phyloP scores from a whole-genome alignment of 345 rosid species.

The Populus ilicifolia region DNA sequence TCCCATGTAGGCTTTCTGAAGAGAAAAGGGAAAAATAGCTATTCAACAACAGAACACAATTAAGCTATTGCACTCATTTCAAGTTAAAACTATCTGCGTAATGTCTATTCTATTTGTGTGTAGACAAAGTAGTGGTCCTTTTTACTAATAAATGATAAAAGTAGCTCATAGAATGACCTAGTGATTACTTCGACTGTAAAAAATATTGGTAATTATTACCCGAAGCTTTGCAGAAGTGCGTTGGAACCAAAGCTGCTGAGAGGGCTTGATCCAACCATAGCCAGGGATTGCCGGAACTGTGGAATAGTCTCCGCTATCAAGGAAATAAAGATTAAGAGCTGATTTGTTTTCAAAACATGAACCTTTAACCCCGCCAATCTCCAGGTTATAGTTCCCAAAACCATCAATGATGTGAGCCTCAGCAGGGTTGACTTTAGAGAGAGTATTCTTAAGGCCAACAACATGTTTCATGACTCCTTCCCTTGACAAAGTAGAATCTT shows the following conservation, averaged over 20 bases:
- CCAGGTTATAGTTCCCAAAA: slow-evolving; percentile 87
- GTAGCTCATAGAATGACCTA: not conserved
- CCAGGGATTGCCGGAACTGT: slow-evolving; percentile 52
- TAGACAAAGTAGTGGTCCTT: not conserved
- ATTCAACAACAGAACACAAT: not conserved
- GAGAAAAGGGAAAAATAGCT: not conserved
- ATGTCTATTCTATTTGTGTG: not conserved
- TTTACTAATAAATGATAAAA: not conserved
- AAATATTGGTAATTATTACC: slow-evolving; percentile 32
- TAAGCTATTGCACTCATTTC: not conserved
- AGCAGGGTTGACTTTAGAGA: slow-evolving; percentile 66
- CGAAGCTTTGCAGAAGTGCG: slow-evolving; percentile 60
- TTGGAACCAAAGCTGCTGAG: slow-evolving; percentile 86
- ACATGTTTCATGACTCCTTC: slow-evolving; percentile 80
- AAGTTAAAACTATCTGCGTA: not conserved
- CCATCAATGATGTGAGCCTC: slow-evolving; percentile 59
- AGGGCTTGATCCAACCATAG: slow-evolving; percentile 83
- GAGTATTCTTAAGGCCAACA: slow-evolving; percentile 51
- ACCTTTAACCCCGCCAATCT: slow-evolving; percentile 64
- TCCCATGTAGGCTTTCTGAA: slow-evolving; percentile 57
- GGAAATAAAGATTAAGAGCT: slow-evolving; percentile 71
- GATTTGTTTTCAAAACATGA: slow-evolving; percentile 70
- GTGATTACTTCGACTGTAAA: not conserved
- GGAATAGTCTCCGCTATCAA: slow-evolving; percentile 83
- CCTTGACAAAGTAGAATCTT: slow-evolving; percentile 72